Conservation (phyloP, 495 filamentous ascomycete genomes). For the Amniculicola lignicola region DNA sequence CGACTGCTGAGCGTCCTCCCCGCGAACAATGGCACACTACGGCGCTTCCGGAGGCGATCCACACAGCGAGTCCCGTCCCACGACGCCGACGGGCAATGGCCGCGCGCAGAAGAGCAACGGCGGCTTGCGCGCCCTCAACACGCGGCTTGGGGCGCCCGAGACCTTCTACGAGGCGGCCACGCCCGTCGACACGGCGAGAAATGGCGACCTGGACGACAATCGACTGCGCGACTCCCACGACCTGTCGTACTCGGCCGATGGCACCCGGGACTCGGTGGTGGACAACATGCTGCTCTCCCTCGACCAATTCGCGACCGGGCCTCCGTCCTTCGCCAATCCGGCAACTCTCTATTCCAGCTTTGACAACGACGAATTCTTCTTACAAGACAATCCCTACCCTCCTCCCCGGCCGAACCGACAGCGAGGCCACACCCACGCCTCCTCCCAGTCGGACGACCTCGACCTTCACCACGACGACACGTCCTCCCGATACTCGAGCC, state of each 20-base stretch:
- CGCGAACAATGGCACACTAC: constrained; percentile 19
- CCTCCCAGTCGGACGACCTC: constrained; percentile 71
- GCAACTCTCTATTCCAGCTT: constrained; percentile 23
- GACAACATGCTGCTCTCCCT: constrained; percentile 39
- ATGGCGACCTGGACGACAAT: constrained; percentile 10
- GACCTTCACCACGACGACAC: constrained; percentile 66
- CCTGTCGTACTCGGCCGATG: constrained; percentile 72
- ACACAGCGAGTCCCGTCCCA: constrained; percentile 20
- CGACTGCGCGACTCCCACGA: constrained; percentile 75
- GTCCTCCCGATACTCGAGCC: constrained; percentile 57
- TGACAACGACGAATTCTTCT: constrained; percentile 33
- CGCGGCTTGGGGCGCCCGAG: constrained; percentile 19
- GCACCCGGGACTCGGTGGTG: constrained; percentile 80
- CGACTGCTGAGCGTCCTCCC: constrained; percentile 7
- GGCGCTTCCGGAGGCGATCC: constrained; percentile 5
- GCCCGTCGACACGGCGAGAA: constrained; percentile 26
- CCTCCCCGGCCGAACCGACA: constrained; percentile 24
- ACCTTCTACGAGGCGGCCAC: constrained; percentile 39
- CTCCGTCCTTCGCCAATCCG: constrained; percentile 12
- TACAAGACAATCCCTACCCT: constrained; percentile 21
- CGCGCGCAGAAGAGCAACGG: constrained; percentile 20
- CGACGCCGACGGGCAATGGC: constrained; percentile 20
- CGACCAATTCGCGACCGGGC: constrained; percentile 27
- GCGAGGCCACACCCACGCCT: constrained; percentile 63
- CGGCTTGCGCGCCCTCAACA: constrained; percentile 24